Evolutionary conservation across 352 stramenopile species (phyloP), one percentile per base, ranked within the genome.

Genomic region (Phytophthora litchii): DNA sequence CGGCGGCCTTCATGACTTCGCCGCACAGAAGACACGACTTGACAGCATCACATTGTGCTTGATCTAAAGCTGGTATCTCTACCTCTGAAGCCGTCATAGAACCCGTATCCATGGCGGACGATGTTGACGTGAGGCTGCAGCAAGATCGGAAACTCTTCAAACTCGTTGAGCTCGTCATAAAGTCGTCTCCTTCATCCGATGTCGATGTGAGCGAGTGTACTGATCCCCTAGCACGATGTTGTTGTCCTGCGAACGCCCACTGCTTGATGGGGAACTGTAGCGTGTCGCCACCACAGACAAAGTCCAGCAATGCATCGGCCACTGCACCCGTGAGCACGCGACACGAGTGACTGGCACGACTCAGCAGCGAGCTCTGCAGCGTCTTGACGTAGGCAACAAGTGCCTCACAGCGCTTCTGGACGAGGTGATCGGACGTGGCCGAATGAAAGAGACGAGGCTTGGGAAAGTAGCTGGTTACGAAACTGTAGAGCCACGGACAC

Each of bases 381-480:
- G 67, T 76, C 29, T 59, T 54, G 19, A 82, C n/a, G 46, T 70
- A 77, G 13, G 42, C 36, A 13, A 51, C 29, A n/a, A 81, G 56
- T 16, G 65, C 58, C 8, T 71, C 47, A 31, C 64, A 57, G 19
- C 70, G 54, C 40, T 63, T 55, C 13, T 60, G 25, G 34, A 78
- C 54, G 29, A 77, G 58, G 3, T 45, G 57, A 16, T 54, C 54
- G 20, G 45, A 68, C 19, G 53, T 48, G n/a, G 40, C 29, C 20
- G 48, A 70, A n/a, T 49, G 49, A 32, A 68, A 67, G 4, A 64
- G 27, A 5, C 54, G 60, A 11, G 54, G 55, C 50, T 60, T 70
- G 45, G 60, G 65, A 59, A 74, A 74, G 60, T 70, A 70, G 60
- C 65, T 70, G 42, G 45, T 60, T n/a, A 70, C 51, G 54, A 70